Evolutionary conservation across 345 rosid species (phyloP), one percentile per base, ranked within the genome.

Genomic region (Eucalyptus shirleyi): DNA sequence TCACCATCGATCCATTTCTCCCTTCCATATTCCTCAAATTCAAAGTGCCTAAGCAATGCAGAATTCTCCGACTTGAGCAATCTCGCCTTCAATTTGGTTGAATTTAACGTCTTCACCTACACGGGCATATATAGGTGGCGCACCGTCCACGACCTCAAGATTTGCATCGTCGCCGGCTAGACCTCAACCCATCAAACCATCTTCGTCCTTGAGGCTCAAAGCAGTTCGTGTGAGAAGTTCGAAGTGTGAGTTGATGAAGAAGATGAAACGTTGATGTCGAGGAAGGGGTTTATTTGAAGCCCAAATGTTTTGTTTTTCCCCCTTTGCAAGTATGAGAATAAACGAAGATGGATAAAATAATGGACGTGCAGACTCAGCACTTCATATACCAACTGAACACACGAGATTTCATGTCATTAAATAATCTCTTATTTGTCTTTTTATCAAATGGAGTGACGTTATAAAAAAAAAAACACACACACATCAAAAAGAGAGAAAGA

Each of bases 401-500:
- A 14, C 69, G 34, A 62, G 69, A 30, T 30, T 62, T 62, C 34
- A 30, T 6, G 69, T 62, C 69, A 12, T 28, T 62, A 62, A 13
- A 14, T 4, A 62, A 28, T 15, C 34, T 28, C 69, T 12, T 15
- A 62, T 62, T 30, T 62, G 15, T 62, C 8, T n/a, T 30, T 62
- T 14, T 30, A 62, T 62, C 40, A 65, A 65, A 65, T 6, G 21
- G 40, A 65, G 0, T n/a, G 40, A n/a, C 77, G 3, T n/a, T 5
- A 65, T 65, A n/a, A n/a, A 65, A n/a, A n/a, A 65, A 1, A 45
- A 3, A 45, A 9, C 8, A 44, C 9, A 60, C 4, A 65, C 8
- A 51, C 55, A 17, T 0, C 55, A 15, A n/a, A 6, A 15, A n/a
- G 3, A 56, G 1, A 45, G 10, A 65, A 0, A 45, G 32, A 12